These are phyloP conservation scores for Amauroascus niger DNA, from an alignment of 2,329 filamentous ascomycete genomes.

Conservation along the genomic window DNA sequence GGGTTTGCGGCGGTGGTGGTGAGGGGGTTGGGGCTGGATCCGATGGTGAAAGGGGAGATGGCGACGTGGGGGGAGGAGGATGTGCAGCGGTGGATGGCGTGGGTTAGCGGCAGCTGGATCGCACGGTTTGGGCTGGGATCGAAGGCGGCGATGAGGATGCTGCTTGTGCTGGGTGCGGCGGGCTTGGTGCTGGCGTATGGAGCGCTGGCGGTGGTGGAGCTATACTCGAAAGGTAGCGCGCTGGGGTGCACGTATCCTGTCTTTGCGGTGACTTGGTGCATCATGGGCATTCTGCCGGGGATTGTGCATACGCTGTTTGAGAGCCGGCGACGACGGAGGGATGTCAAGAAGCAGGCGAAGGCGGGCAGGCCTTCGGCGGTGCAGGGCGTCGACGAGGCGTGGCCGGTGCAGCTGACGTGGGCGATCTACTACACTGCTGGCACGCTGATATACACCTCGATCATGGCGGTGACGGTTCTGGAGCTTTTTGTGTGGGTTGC, in stretches of 20 bases:
- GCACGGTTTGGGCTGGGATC: conserved; percentile 1
- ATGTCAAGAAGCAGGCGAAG: conserved; percentile 3
- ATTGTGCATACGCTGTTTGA: conserved; percentile 20
- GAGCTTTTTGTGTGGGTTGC: conserved; percentile 27
- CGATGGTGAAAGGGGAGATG: conserved; percentile 10
- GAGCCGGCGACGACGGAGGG: conserved; percentile 1
- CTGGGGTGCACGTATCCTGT: conserved; percentile 26
- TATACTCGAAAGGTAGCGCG: conserved; percentile 26
- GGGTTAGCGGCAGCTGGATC: conserved; percentile 6
- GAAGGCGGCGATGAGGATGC: neutral
- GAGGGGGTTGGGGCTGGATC: conserved; percentile 22
- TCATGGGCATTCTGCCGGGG: conserved; percentile 21
- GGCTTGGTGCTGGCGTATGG: conserved; percentile 17
- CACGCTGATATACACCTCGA: conserved; percentile 26
- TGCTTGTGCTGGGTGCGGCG: neutral
- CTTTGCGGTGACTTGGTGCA: conserved; percentile 24
- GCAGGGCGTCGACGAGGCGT: conserved; percentile 24
- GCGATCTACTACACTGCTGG: conserved; percentile 28
- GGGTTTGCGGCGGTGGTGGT: conserved; percentile 21
- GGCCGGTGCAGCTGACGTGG: conserved; percentile 27
- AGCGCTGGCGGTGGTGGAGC: conserved; percentile 22
- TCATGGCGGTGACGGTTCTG: conserved; percentile 28
- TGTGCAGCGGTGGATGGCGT: conserved; percentile 10
- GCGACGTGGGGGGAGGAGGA: conserved; percentile 8
- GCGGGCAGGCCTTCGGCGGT: conserved; percentile 14